Evolutionary conservation across 345 rosid genomes (phyloP), one percentile per base, ranked within the genome.

Genomic region (Diplotaxis tenuifolia): DNA sequence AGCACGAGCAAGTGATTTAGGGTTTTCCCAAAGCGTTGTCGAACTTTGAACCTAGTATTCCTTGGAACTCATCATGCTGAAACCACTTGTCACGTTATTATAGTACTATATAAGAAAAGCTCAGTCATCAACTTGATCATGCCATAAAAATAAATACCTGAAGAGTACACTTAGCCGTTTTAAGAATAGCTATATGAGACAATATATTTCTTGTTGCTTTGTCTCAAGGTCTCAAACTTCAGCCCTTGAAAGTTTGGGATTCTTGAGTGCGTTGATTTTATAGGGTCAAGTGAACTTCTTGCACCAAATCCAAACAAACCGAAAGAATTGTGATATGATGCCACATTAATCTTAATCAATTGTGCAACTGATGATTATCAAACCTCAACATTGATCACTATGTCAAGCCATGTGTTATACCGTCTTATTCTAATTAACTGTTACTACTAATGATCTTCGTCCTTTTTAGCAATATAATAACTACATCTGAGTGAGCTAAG

Each of bases 41-140:
- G 67, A 61, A 60, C 11, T 71, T 71, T 21, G 67, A 60, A 71
- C 75, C 75, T 71, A 31, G 75, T 71, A 71, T 31, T 29, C 65
- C 27, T 69, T 61, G 75, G 67, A 60, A 71, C 67, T 71, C 32
- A 36, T 45, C 50, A 60, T 69, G 42, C 32, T 60, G 59, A 29
- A 60, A 60, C 67, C n/a, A 71, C 75, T 60, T 60, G 67, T 11
- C 75, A 45, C 9, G 14, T 60, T 27, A 25, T 47, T 42, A 40
- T 27, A 57, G 29, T 22, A 45, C 6, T 11, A 6, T 62, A 64
- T 55, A 12, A 19, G 28, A 55, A 12, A 55, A 23, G 7, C 29
- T 55, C 16, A 55, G 60, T 55, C 31, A 55, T 42, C 7, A 40
- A 40, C 19, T n/a, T 4, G 50, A 42, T 22, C 59, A 55, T 11